Percentiles rank a stretch among this genome's conserved stretches.
Conservation (phyloP, 257 asterid genomes). For the Nicotiana obtusifolia region DNA sequence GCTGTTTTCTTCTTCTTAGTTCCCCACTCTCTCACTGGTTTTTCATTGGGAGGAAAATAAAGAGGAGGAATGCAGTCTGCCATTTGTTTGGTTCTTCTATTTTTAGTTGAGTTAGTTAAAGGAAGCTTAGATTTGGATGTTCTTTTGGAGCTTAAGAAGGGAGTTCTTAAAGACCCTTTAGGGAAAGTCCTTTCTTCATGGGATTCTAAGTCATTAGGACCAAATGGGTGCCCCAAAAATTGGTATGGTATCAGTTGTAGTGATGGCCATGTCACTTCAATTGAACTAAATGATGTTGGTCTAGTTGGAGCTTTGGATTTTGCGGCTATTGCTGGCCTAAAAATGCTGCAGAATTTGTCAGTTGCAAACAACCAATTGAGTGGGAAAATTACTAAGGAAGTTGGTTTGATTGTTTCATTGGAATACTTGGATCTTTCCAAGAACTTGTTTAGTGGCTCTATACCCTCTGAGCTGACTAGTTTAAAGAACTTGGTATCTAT, state of each 20-base stretch:
- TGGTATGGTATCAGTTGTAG: constrained; percentile 65
- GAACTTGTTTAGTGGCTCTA: constrained; percentile 50
- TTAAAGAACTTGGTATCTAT: constrained; percentile 34
- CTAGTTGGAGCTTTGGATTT: constrained; percentile 53
- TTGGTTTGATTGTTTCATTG: constrained; percentile 37
- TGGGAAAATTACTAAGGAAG: constrained; percentile 47
- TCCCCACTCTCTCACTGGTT: background rate
- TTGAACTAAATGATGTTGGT: constrained; percentile 45
- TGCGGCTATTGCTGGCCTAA: constrained; percentile 43
- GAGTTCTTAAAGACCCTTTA: constrained; percentile 49
- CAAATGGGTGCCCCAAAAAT: constrained; percentile 64
- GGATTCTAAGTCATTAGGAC: constrained; percentile 64
- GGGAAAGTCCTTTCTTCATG: constrained; percentile 58
- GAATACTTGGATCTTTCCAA: constrained; percentile 53
- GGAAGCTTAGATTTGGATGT: constrained; percentile 58
- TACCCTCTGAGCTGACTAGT: constrained; percentile 39
- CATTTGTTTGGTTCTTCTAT: constrained; percentile 38
- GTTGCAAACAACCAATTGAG: constrained; percentile 50
- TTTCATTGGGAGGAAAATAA: constrained; percentile 12
- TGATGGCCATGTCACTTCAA: constrained; percentile 58
- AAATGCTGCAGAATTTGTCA: constrained; percentile 58
- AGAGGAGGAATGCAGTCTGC: constrained; percentile 38
- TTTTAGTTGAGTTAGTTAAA: constrained; percentile 25
- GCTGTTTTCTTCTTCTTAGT: background rate
- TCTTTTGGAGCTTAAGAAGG: constrained; percentile 57